Base-by-base conservation (phyloP, 2,329 filamentous ascomycete species). In the Colletotrichum sublineola region DNA sequence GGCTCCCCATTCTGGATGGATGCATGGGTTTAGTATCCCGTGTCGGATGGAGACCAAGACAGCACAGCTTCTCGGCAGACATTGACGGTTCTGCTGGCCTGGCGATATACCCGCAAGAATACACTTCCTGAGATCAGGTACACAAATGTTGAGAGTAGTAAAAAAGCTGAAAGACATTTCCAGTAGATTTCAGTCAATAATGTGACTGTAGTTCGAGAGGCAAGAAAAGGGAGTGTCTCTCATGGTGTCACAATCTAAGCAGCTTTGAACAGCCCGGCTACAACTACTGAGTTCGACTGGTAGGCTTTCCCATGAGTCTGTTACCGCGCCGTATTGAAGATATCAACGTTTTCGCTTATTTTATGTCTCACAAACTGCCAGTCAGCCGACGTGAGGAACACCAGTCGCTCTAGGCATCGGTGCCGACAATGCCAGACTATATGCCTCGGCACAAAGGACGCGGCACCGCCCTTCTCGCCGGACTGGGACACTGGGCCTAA, bases 1-100 rank as follows among this genome's bases (percentile, higher is more conserved):
- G 71, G 33, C 56, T 76, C 46, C 75, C 65, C 66, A 2, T 33
- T 63, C 18, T 40, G 40, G 55, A n/a, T 40, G 40, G 55, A n/a
- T 6, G n/a, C 20, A 29, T 2, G 36, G 24, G 15, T 33, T 50
- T 2, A 14, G 4, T 7, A 29, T 50, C 11, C 11, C 5, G n/a
- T 14, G 24, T 14, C 5, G 46, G n/a, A 24, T n/a, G 5, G 14
- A 14, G 12, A 7, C n/a, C 12, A 24, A 14, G 12, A 5, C 3
- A 31, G 1, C 18, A 8, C 2, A 18, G 50, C 50, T 31, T 3
- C 50, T 18, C 24, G 2, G 14, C 14, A 52, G 38, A 40, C 9
- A 9, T 12, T 9, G 1, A 3, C 24, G 31, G 5, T 6, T 31
- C 14, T 31, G 5, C 14, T 4, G 6, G 9, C 24, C 2, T 3